Evolutionary conservation across 2,329 filamentous ascomycete genomes (phyloP).

Genomic region (Hawksworthiomyces lignivorus): DNA sequence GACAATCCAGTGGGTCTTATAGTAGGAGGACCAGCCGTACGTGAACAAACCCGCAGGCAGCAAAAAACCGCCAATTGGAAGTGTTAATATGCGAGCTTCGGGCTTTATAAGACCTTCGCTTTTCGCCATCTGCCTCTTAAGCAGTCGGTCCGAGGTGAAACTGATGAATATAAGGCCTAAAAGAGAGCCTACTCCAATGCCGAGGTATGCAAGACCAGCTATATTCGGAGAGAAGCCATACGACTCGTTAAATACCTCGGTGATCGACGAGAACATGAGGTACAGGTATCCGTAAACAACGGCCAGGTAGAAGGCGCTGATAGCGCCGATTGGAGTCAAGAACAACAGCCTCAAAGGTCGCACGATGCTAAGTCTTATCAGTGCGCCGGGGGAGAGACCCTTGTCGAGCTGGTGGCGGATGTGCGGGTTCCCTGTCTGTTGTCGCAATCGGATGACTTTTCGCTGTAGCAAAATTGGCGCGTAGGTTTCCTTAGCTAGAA

Average conservation of each 20-base stretch:
- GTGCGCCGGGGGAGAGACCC: too few relatives aligned
- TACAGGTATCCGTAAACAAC: conserved; percentile 41
- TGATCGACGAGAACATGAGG: conserved; percentile 42
- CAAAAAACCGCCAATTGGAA: conserved; percentile 38
- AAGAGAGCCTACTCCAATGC: conserved; percentile 38
- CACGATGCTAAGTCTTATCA: too few relatives aligned
- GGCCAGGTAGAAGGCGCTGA: conserved; percentile 34
- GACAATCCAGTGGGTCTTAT: conserved; percentile 26
- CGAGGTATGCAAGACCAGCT: conserved; percentile 40
- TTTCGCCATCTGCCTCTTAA: conserved; percentile 44
- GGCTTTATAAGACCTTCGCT: conserved; percentile 15
- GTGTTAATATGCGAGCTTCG: conserved; percentile 22
- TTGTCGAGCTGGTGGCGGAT: conserved; percentile 48
- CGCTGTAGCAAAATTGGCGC: conserved; percentile 35
- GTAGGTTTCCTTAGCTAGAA: conserved; percentile 40
- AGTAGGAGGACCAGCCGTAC: conserved; percentile 27
- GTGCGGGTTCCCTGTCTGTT: conserved; percentile 40
- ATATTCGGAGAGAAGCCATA: conserved; percentile 26
- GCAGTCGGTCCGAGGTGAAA: conserved; percentile 33
- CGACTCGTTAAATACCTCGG: conserved; percentile 34
- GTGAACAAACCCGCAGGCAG: conserved; percentile 49
- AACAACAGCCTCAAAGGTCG: too few relatives aligned
- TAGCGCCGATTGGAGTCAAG: too few relatives aligned
- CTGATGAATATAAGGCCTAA: conserved; percentile 29
- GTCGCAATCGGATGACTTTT: conserved; percentile 33